phyloP scores from a whole-genome alignment of 1,284 basidiomycete genomes.

The Apiotrichum domesticum region DNA sequence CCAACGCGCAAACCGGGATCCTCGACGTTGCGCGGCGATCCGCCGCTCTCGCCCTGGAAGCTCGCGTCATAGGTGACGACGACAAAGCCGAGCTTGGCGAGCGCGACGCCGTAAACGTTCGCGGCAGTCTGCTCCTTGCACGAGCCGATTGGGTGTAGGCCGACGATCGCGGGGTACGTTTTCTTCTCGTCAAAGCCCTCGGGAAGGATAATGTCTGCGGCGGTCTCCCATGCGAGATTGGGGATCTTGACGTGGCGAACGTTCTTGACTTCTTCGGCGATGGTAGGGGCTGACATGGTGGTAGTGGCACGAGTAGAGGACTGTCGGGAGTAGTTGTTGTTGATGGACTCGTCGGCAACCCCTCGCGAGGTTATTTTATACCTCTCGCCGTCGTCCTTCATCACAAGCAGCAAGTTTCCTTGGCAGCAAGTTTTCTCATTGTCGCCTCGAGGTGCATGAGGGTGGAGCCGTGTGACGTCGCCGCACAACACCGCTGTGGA shows the following conservation, averaged over 20 bases:
- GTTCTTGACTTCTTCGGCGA: neutral
- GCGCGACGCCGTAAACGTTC: conserved; percentile 2
- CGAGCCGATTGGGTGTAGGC: conserved; percentile 3
- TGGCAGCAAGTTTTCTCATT: too few species aligned
- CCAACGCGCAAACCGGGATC: conserved; percentile 3
- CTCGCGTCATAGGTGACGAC: conserved; percentile 6
- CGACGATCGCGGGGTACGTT: conserved; percentile 4
- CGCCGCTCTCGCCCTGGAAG: conserved; percentile 7
- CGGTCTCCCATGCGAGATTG: conserved; percentile 3
- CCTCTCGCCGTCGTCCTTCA: too few species aligned
- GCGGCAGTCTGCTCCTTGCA: conserved; percentile 13
- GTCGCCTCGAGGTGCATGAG: too few species aligned
- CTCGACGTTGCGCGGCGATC: conserved; percentile 6
- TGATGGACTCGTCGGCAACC: too few species aligned
- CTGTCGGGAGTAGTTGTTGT: too few species aligned
- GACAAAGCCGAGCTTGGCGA: conserved; percentile 4
- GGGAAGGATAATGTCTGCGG: conserved; percentile 3
- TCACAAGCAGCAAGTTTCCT: too few species aligned
- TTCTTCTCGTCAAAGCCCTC: conserved; percentile 6
- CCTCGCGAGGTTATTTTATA: too few species aligned
- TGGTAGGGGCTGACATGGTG: neutral
- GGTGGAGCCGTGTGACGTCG: too few species aligned
- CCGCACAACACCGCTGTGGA: too few species aligned
- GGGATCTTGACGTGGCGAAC: conserved; percentile 1
- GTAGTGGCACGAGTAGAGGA: too few species aligned